Evolutionary conservation across 805 yeast species (phyloP).

Genomic region (Candida pseudoglaebosa): DNA sequence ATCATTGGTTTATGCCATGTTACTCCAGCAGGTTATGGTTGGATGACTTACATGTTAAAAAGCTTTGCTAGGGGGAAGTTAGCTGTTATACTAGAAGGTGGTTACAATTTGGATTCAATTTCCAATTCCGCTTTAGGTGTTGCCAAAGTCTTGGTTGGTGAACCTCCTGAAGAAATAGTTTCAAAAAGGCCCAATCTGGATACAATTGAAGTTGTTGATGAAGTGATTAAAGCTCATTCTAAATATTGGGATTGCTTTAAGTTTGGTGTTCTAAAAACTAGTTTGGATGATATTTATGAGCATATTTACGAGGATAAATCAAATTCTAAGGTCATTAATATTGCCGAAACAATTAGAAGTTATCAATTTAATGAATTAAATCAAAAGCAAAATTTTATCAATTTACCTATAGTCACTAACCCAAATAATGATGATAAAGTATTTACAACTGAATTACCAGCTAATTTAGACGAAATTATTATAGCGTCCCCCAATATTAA

Average conservation of each 20-base stretch:
- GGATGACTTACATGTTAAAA: slow-evolving; percentile 90
- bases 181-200: slow-evolving; percentile 66
- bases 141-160: slow-evolving; percentile 86
- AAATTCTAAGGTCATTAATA: slow-evolving; percentile 38
- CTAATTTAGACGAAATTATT: slow-evolving; percentile 57
- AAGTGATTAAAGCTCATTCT: slow-evolving; percentile 76
- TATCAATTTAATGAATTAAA: slow-evolving; percentile 61
- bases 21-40: slow-evolving; percentile 92
- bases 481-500: slow-evolving; percentile 70
- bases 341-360: slow-evolving; percentile 73
- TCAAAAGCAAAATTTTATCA: slow-evolving; percentile 54
- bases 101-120: slow-evolving; percentile 88
- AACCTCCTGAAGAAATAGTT: slow-evolving; percentile 82
- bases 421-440: slow-evolving; percentile 17
- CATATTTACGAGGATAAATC: slow-evolving; percentile 14
- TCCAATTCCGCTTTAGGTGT: slow-evolving; percentile 89
- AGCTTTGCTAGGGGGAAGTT: slow-evolving; percentile 83
- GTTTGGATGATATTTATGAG: slow-evolving; percentile 39
- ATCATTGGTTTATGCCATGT: slow-evolving; percentile 95
- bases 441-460: slow-evolving; percentile 41
- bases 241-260: slow-evolving; percentile 79
- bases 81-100: slow-evolving; percentile 93
- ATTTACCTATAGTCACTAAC: slow-evolving; percentile 54
- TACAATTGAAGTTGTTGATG: slow-evolving; percentile 75
- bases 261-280: slow-evolving; percentile 52